A percentile compares a stretch with the other conserved stretches of the same genome.
phyloP scores from a whole-genome alignment of 345 rosid species.

The Citrus mangshanensis region DNA sequence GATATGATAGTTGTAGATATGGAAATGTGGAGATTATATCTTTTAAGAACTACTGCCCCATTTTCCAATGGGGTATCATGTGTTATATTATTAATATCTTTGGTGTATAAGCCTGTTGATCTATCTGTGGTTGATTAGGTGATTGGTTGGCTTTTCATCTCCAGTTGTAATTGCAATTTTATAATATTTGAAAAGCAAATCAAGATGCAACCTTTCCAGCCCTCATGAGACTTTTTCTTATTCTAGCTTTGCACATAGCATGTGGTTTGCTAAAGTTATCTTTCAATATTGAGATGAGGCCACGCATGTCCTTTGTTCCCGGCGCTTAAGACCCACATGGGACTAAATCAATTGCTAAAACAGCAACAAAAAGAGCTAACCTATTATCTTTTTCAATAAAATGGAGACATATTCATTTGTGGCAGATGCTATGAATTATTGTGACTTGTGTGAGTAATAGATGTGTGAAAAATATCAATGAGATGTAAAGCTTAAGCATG shows the following conservation, averaged over 20 bases:
- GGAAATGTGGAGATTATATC: conserved; percentile 40
- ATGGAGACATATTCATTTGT: conserved; percentile 2
- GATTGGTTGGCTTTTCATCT: conserved; percentile 16
- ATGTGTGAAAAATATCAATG: background rate
- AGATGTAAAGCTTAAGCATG: conserved; percentile 22
- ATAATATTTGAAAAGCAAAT: conserved; percentile 14
- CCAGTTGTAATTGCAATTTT: conserved; percentile 11
- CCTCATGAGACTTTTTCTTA: conserved; percentile 1
- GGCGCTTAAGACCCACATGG: conserved; percentile 8
- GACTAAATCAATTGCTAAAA: background rate
- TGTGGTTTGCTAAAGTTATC: conserved; percentile 28
- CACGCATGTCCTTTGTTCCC: background rate
- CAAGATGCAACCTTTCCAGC: conserved; percentile 19
- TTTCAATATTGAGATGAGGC: conserved; percentile 6
- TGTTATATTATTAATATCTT: conserved; percentile 32
- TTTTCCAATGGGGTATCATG: conserved; percentile 34
- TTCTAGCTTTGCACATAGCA: conserved; percentile 26
- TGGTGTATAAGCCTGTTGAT: conserved; percentile 25
- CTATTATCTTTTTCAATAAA: background rate
- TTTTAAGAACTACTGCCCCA: conserved; percentile 19
- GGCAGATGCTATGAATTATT: conserved; percentile 21
- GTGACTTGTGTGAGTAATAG: conserved; percentile 19
- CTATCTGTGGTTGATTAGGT: conserved; percentile 21
- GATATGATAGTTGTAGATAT: conserved; percentile 67
- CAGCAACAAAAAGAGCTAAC: background rate